These are phyloP conservation scores for Sonneratia caseolaris DNA, from an alignment of 345 rosid genomes.

Conservation along the genomic window DNA sequence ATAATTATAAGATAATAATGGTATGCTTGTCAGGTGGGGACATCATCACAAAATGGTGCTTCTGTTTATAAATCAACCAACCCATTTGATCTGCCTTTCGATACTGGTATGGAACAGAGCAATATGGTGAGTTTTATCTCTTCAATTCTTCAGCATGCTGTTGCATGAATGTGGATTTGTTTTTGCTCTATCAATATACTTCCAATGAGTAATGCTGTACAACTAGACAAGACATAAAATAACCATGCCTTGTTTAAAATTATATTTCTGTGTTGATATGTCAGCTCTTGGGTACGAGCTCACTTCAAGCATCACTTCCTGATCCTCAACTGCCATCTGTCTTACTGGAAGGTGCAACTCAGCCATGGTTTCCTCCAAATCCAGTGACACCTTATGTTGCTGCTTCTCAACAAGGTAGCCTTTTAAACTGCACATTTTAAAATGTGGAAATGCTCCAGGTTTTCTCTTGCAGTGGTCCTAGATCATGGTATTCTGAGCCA, in stretches of 20 bases:
- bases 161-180: not conserved
- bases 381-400: conserved; percentile 32
- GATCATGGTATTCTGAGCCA: not conserved
- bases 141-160: not conserved
- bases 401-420: conserved; percentile 51
- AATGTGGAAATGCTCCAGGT: not conserved
- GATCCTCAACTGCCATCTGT: conserved; percentile 33
- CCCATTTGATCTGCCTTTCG: conserved; percentile 89
- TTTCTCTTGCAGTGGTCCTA: not conserved
- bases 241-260: not conserved
- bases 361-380: conserved; percentile 64
- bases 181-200: not conserved
- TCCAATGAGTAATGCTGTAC: not conserved
- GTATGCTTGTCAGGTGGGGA: conserved; percentile 35
- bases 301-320: conserved; percentile 65
- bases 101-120: conserved; percentile 43
- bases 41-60: conserved; percentile 22
- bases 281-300: conserved; percentile 81
- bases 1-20: not conserved
- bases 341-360: conserved; percentile 37
- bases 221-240: not conserved
- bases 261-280: conserved; percentile 5
- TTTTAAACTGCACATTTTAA: not conserved
- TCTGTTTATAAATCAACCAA: conserved; percentile 52
- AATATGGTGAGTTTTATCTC: conserved; percentile 45